Evolutionary conservation across 2,329 filamentous ascomycete genomes (phyloP).

Genomic region (Pseudogymnoascus sp.): DNA sequence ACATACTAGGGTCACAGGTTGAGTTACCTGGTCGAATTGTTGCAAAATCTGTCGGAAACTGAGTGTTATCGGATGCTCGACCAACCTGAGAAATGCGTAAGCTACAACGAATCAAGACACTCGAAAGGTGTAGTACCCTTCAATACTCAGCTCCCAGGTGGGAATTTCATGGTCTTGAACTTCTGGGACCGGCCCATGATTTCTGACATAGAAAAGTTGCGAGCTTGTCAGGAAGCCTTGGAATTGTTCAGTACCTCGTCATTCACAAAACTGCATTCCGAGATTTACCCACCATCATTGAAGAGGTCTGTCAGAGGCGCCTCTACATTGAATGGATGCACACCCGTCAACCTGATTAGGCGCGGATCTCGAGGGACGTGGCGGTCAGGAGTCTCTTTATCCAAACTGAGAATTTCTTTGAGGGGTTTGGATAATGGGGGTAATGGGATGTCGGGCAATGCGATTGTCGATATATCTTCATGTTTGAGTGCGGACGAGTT

Average conservation of each 20-base stretch:
- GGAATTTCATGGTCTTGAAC: constrained; percentile 64
- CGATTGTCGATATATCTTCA: neutral
- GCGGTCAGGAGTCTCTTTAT: constrained; percentile 73
- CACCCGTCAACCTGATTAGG: constrained; percentile 76
- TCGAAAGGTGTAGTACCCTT: constrained; percentile 49
- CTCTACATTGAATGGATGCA: constrained; percentile 88
- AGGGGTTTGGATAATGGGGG: constrained; percentile 54
- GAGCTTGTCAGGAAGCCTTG: constrained; percentile 77
- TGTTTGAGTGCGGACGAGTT: neutral
- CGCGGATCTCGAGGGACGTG: constrained; percentile 74
- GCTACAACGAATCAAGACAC: neutral
- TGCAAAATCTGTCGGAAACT: constrained; percentile 63
- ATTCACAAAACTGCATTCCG: neutral
- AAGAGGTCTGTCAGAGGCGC: constrained; percentile 71
- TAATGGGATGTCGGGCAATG: constrained; percentile 38
- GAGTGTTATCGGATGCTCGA: constrained; percentile 65
- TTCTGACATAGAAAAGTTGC: constrained; percentile 84
- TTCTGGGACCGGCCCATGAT: constrained; percentile 75
- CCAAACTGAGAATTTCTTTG: constrained; percentile 59
- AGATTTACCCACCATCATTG: constrained; percentile 33
- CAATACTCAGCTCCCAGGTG: constrained; percentile 74
- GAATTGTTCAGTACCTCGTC: neutral
- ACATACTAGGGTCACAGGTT: constrained; percentile 82
- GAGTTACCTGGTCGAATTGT: constrained; percentile 73
- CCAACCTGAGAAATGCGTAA: constrained; percentile 26